Base-by-base conservation (phyloP, 306 rosid species). In the Lathyrus aphaca region DNA sequence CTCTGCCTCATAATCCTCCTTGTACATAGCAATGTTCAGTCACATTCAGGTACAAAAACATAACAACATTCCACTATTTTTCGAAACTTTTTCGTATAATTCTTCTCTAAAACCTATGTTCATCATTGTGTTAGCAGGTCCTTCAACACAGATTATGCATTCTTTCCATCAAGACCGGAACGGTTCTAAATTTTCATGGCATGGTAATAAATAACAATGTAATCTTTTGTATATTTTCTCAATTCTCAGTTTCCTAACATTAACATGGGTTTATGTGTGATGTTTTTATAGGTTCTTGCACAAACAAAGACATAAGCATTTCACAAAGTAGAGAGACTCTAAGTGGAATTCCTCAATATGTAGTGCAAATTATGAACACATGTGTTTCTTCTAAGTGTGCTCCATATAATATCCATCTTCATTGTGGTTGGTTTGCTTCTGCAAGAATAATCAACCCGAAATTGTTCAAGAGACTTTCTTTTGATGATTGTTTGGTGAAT, bases 341-440 rank as follows among this genome's bases (percentile, higher is more conserved):
- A 40, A 7, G 86, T 21, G 92, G 96, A 57, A 89, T 87, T 10
- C 90, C 92, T n/a, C 62, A 74, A 74, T 89, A 55, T 78, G 74
- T 80, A 17, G 90, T 89, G 12, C 75, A 87, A 74, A 81, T 89
- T 37, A 77, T 72, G 29, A 89, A 85, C 79, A 89, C 87, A 2
- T 86, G 92, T 65, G 82, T 80, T n/a, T 74, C 78, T 25, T 53
- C 59, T 11, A 84, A 69, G 12, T 86, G 92, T 76, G 82, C 87
- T 68, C 83, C 87, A 15, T 74, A 74, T 63, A 71, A 85, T 6
- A 83, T 87, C 4, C 90, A 76, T 74, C 82, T 87, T 37, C 87
- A 82, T 42, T 85, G 92, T 82, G 96, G 92, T 37, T 83, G 87
- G 96, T 89, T 89, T 79, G 90, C 90, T 21, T 87, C 96, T 10